phyloP scores from a whole-genome alignment of 2,329 filamentous ascomycete species.

The Talaromyces sp. region DNA sequence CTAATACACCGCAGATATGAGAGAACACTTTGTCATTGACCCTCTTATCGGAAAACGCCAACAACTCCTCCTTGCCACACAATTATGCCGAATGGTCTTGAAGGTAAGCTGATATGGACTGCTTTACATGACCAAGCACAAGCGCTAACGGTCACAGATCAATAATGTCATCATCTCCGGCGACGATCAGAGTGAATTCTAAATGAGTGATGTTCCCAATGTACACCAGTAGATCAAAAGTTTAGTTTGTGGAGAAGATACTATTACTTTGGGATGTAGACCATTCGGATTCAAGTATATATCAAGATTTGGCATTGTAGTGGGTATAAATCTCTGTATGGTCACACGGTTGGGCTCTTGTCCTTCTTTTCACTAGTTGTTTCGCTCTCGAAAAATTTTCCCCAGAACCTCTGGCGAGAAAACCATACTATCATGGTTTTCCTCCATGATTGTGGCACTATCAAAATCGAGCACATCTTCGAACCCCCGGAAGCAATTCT shows the following conservation, averaged over 20 bases:
- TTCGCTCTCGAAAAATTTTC: slow-evolving; percentile 5
- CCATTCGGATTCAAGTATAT: not conserved
- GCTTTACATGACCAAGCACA: not conserved
- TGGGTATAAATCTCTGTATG: not conserved
- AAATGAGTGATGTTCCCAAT: slow-evolving; percentile 32
- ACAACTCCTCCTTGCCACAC: slow-evolving; percentile 91
- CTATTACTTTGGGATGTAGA: slow-evolving; percentile 1
- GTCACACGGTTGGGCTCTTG: not conserved
- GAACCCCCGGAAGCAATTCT: slow-evolving; percentile 38
- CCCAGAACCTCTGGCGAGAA: not conserved
- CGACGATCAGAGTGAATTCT: slow-evolving; percentile 82
- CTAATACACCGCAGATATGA: slow-evolving; percentile 67
- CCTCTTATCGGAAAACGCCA: slow-evolving; percentile 97
- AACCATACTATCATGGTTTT: slow-evolving; percentile 41
- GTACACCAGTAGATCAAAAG: slow-evolving; percentile 7
- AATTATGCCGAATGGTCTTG: slow-evolving; percentile 95
- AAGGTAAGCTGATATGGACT: slow-evolving; percentile 56
- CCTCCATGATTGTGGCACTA: slow-evolving; percentile 27
- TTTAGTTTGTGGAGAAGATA: slow-evolving; percentile 8
- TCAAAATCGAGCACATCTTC: slow-evolving; percentile 34
- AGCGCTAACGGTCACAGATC: slow-evolving; percentile 43
- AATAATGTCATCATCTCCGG: slow-evolving; percentile 95
- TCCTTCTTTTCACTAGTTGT: not conserved
- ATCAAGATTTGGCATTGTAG: not conserved
- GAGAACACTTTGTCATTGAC: slow-evolving; percentile 95